A percentile compares a stretch with the other conserved stretches of the same genome.
Evolutionary conservation across 2,329 filamentous ascomycete genomes (phyloP).

Genomic region (Penicillium olsonii): DNA sequence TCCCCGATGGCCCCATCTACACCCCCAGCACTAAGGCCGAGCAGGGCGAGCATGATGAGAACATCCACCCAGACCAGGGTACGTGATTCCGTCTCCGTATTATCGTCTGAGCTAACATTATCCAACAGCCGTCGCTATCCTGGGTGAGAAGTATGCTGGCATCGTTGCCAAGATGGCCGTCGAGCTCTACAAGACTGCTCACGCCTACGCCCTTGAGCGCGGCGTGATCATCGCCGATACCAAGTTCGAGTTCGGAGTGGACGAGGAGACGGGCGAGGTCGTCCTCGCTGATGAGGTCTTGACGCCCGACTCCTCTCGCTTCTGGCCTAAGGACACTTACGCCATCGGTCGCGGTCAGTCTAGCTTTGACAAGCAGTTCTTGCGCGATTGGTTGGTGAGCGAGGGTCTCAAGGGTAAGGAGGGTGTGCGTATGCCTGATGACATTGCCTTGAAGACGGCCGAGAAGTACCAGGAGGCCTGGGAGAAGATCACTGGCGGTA

Average conservation of each 20-base stretch:
- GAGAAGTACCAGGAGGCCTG: conserved; percentile 77
- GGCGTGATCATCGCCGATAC: conserved; percentile 78
- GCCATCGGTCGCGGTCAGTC: conserved; percentile 72
- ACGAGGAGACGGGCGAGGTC: conserved; percentile 65
- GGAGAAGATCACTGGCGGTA: conserved; percentile 64
- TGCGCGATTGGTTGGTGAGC: conserved; percentile 78
- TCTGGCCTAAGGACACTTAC: conserved; percentile 78
- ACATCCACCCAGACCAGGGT: conserved; percentile 73
- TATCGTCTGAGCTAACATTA: conserved; percentile 8
- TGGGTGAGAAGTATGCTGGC: conserved; percentile 65
- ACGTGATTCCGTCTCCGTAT: conserved; percentile 21
- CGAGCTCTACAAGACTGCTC: conserved; percentile 60
- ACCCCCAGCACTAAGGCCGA: conserved; percentile 87
- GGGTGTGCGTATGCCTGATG: conserved; percentile 70
- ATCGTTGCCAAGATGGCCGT: conserved; percentile 67
- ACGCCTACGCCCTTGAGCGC: conserved; percentile 49
- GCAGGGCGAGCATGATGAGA: conserved; percentile 77
- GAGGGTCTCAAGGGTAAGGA: conserved; percentile 75
- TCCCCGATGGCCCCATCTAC: conserved; percentile 68
- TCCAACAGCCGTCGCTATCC: conserved; percentile 56
- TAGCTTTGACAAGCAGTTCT: conserved; percentile 85
- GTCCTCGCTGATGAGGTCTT: conserved; percentile 82
- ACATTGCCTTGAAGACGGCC: conserved; percentile 68
- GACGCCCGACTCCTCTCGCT: conserved; percentile 80
- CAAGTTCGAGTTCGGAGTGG: conserved; percentile 75